phyloP scores from a whole-genome alignment of 1,139 yeast genomes.

The Yamadazyma conglobata region DNA sequence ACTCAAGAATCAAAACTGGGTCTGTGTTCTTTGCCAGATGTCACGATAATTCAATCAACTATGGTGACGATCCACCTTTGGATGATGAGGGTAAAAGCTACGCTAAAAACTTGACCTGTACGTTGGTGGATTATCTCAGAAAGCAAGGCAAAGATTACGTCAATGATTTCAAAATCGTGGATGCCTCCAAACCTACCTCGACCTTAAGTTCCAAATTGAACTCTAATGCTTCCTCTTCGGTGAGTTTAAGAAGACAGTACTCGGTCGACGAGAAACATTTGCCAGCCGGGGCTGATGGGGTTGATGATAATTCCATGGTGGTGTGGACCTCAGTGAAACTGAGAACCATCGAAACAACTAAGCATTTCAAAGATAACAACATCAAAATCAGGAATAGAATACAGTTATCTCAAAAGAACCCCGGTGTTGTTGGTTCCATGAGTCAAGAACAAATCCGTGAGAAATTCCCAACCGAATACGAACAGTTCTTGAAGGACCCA shows the following conservation, averaged over 20 bases:
- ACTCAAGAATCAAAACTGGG: slow-evolving; percentile 78
- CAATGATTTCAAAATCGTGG: slow-evolving; percentile 9
- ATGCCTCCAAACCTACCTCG: slow-evolving; percentile 1
- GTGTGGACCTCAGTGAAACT: slow-evolving; percentile 93
- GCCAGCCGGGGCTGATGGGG: slow-evolving; percentile 48
- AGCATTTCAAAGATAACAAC: slow-evolving; percentile 56
- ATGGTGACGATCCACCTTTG: slow-evolving; percentile 60
- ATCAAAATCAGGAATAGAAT: slow-evolving; percentile 70
- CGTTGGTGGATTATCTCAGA: slow-evolving; percentile 35
- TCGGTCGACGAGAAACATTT: slow-evolving; percentile 36
- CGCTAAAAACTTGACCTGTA: slow-evolving; percentile 42
- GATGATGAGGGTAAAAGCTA: slow-evolving; percentile 56
- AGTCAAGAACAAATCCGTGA: slow-evolving; percentile 54
- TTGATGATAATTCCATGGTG: slow-evolving; percentile 50
- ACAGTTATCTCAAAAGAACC: slow-evolving; percentile 82
- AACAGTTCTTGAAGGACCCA: slow-evolving; percentile 68
- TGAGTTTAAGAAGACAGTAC: slow-evolving; percentile 15
- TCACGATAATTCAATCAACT: slow-evolving; percentile 58
- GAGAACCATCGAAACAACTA: slow-evolving; percentile 79
- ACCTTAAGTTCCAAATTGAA: slow-evolving; percentile 1
- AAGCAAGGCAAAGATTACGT: slow-evolving; percentile 29
- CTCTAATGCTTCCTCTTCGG: slow-evolving; percentile 9
- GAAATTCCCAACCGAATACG: slow-evolving; percentile 67
- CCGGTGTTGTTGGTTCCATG: slow-evolving; percentile 81
- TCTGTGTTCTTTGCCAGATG: slow-evolving; percentile 86